Base-by-base conservation (phyloP, 2,329 filamentous ascomycete genomes). In the Colletotrichum sp. region DNA sequence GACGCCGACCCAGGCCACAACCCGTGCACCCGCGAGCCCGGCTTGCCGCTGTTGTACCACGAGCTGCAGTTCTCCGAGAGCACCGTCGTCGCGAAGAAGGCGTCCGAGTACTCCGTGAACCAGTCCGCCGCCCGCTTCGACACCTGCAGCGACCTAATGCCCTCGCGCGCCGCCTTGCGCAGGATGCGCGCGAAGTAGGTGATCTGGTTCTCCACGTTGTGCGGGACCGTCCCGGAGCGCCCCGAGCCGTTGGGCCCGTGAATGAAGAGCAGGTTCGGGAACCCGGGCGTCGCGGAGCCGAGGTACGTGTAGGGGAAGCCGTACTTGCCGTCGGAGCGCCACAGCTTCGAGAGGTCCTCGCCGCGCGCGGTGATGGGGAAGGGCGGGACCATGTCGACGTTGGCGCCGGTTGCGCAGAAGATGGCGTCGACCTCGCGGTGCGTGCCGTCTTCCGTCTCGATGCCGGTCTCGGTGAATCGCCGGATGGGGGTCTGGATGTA, bases 301-400 rank as follows among this genome's bases (percentile, higher is more conserved):
- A 94, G 83, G 76, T 94, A 95, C 0, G 90, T 92, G 78, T 93
- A 91, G 0, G 93, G 92, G 73, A 90, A 93, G 0, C 91, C 92
- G 74, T 87, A 87, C 24, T 85, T 82, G 0, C 89, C 89, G 51
- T 86, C 87, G 3, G 85, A 84, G 16, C 84, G 85, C 92, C 92
- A 94, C 2, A 89, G 84, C 11, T 85, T 81, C 13, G 84, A 82
- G 3, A 94, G 83, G 70, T 92, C 87, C 11, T 86, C 80, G 4
- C 88, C 90, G 62, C 87, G 81, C 2, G 90, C 88, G 29, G 85
- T 83, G 75, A 94, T 89, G 0, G 90, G 84, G 76, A 94, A 94
- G 0, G 87, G 87, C 0, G 91, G 91, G 0, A 88, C 83, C 81
- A 89, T 85, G 75, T 90, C 87, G 13, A 87, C 86, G 76, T 93